Percentiles rank a stretch among this genome's conserved stretches.
These are phyloP conservation scores for Polychaeton citri DNA, from an alignment of 2,329 filamentous ascomycete genomes.

Conservation along the genomic window DNA sequence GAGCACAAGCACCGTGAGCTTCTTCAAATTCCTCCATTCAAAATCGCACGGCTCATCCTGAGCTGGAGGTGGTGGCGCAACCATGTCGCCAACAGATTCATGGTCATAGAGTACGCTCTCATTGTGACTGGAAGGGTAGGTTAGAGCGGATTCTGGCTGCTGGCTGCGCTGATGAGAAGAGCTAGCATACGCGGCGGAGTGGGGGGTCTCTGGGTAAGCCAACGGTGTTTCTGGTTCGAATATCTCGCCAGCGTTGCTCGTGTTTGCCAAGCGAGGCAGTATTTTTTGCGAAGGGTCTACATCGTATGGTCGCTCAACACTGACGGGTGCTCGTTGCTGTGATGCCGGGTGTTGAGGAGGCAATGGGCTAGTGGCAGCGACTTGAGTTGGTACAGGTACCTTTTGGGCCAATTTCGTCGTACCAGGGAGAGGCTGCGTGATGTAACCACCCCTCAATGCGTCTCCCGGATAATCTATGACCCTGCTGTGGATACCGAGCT, in stretches of 20 bases:
- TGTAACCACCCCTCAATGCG: conserved; percentile 10
- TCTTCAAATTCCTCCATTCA: conserved; percentile 76
- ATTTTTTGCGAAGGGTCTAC: conserved; percentile 18
- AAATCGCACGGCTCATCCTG: conserved; percentile 53
- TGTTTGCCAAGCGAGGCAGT: conserved; percentile 22
- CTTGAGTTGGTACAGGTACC: too few species aligned
- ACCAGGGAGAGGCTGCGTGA: conserved; percentile 5
- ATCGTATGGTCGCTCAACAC: conserved; percentile 56
- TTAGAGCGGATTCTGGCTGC: neutral
- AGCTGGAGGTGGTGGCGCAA: conserved; percentile 13
- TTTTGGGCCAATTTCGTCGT: too few species aligned
- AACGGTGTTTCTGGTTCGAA: conserved; percentile 30
- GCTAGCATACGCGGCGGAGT: neutral
- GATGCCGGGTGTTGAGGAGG: too few species aligned
- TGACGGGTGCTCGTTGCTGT: conserved; percentile 22
- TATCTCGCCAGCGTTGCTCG: conserved; percentile 8
- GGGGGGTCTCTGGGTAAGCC: conserved; percentile 28
- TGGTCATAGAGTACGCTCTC: neutral
- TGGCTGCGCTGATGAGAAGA: neutral
- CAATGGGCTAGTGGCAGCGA: too few species aligned
- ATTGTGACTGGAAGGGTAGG: neutral
- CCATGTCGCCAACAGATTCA: conserved; percentile 12
- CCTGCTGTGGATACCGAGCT: conserved; percentile 68
- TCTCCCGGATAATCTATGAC: conserved; percentile 42
- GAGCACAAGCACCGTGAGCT: conserved; percentile 79